Conservation (phyloP, 1,284 basidiomycete genomes). For the Lentinula novae-zelandiae region DNA sequence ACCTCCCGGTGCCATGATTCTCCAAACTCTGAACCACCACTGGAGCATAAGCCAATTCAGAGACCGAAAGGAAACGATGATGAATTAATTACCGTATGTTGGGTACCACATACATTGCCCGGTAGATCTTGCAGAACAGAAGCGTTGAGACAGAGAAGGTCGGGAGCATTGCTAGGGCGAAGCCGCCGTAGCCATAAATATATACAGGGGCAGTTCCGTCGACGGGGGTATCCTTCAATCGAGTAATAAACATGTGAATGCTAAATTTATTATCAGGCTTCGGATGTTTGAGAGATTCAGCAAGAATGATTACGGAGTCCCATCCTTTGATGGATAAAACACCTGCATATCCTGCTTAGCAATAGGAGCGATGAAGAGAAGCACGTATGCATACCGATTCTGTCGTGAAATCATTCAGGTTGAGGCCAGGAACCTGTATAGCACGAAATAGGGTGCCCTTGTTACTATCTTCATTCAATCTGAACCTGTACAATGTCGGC, state of each 20-base stretch:
- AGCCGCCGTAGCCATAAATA: conserved; percentile 2
- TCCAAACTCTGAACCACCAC: conserved; percentile 1
- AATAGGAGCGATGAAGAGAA: background rate
- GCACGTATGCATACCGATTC: background rate
- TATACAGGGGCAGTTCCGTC: background rate
- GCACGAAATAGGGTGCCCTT: background rate
- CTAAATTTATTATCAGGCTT: background rate
- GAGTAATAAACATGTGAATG: conserved; percentile 2
- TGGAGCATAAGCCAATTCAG: background rate
- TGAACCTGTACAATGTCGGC: background rate
- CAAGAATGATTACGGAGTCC: background rate
- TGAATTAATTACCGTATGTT: background rate
- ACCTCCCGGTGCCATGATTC: conserved; percentile 4
- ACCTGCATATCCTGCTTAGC: background rate
- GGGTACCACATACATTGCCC: conserved; percentile 1
- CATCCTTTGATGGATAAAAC: conserved; percentile 3
- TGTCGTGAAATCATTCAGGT: background rate
- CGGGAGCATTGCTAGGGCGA: background rate
- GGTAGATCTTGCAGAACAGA: background rate
- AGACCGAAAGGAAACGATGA: background rate
- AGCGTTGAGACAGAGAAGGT: conserved; percentile 5
- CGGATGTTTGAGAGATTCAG: background rate
- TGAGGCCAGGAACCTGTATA: background rate
- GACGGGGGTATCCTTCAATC: background rate
- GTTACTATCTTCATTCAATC: background rate